phyloP scores from a whole-genome alignment of 2,329 filamentous ascomycete species.

The Colletotrichum tabaci region DNA sequence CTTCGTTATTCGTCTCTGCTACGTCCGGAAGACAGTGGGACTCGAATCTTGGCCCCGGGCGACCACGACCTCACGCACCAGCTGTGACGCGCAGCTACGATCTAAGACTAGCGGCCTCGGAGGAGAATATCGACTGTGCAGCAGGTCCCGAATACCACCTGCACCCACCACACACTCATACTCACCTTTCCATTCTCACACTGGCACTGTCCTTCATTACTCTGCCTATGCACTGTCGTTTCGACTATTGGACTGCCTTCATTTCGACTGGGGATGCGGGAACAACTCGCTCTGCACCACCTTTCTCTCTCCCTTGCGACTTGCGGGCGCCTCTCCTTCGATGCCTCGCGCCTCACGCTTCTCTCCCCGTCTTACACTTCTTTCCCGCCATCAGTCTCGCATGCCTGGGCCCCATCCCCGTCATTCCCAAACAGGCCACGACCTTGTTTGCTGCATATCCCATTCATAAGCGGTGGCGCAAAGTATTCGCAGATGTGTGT shows the following conservation, averaged over 20 bases:
- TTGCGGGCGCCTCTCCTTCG: slow-evolving; percentile 31
- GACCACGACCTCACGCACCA: slow-evolving; percentile 35
- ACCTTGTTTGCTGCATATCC: slow-evolving; percentile 38
- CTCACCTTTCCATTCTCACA: slow-evolving; percentile 1
- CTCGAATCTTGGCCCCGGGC: slow-evolving; percentile 29
- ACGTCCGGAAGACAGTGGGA: slow-evolving; percentile 41
- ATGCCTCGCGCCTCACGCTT: slow-evolving; percentile 11
- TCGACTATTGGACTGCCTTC: slow-evolving; percentile 22
- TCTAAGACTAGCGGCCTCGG: slow-evolving; percentile 38
- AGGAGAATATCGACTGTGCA: slow-evolving; percentile 41
- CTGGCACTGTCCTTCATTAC: slow-evolving; percentile 22
- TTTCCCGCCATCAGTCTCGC: slow-evolving; percentile 26
- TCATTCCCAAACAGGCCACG: slow-evolving; percentile 41
- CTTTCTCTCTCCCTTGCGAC: slow-evolving; percentile 15
- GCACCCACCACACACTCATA: not conserved
- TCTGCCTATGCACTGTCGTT: slow-evolving; percentile 29
- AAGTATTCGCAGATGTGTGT: slow-evolving; percentile 6
- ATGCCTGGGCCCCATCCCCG: slow-evolving; percentile 28
- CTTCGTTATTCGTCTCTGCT: slow-evolving; percentile 38
- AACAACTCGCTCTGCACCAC: not conserved
- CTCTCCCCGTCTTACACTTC: slow-evolving; percentile 16
- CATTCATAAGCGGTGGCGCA: slow-evolving; percentile 32
- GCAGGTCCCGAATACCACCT: slow-evolving; percentile 41
- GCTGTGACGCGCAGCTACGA: slow-evolving; percentile 41
- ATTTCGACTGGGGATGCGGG: not conserved